Evolutionary conservation across 2,329 filamentous ascomycete genomes (phyloP).

Genomic region (Byssoonygena ceratinophila): DNA sequence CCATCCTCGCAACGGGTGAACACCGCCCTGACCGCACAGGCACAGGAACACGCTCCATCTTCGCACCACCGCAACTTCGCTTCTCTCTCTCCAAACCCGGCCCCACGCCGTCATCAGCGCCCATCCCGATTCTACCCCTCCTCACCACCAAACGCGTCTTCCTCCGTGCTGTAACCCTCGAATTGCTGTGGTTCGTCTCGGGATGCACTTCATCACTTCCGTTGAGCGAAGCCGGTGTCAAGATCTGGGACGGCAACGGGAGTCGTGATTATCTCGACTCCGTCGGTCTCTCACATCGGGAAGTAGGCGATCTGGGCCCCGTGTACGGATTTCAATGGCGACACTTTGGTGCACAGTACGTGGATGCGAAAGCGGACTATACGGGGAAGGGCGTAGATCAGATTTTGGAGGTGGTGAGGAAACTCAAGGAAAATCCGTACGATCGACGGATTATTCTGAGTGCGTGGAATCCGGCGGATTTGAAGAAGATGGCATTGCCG

Average conservation of each 20-base stretch:
- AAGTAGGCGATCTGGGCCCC: constrained; percentile 79
- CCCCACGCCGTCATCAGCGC: constrained; percentile 30
- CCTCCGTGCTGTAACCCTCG: constrained; percentile 74
- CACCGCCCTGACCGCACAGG: constrained; percentile 85
- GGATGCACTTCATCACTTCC: constrained; percentile 70
- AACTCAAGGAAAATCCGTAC: constrained; percentile 71
- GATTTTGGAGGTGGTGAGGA: constrained; percentile 77
- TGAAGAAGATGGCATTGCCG: constrained; percentile 80
- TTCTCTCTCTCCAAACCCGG: constrained; percentile 62
- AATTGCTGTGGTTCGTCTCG: constrained; percentile 91
- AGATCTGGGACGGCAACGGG: constrained; percentile 98
- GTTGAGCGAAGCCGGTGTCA: constrained; percentile 68
- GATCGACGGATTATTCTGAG: constrained; percentile 81
- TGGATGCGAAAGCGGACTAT: constrained; percentile 70
- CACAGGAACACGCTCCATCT: constrained; percentile 82
- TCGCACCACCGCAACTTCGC: constrained; percentile 74
- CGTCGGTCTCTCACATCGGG: constrained; percentile 69
- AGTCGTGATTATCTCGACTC: constrained; percentile 81
- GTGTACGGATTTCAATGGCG: constrained; percentile 99
- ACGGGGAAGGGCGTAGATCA: constrained; percentile 84
- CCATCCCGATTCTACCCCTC: constrained; percentile 65
- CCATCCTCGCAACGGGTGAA: constrained; percentile 74
- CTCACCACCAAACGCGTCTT: constrained; percentile 97
- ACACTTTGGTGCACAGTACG: constrained; percentile 88
- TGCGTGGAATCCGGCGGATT: constrained; percentile 86